Conservation (phyloP, 768 basidiomycete genomes). For the Suillus luteus region DNA sequence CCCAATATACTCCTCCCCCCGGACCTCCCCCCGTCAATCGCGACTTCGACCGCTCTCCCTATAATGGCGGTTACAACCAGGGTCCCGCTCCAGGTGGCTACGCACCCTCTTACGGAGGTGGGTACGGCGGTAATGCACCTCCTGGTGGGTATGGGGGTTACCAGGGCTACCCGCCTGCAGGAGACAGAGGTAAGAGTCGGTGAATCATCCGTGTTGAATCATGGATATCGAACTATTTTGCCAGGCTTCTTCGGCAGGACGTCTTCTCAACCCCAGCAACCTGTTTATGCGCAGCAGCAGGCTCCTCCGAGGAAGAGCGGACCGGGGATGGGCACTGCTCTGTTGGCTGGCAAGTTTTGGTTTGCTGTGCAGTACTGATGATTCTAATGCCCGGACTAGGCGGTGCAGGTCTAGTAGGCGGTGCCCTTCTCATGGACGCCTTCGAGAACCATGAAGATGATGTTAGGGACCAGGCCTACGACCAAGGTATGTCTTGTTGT, state of each 20-base stretch:
- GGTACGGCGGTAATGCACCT: slow-evolving; percentile 18
- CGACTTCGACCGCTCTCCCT: slow-evolving; percentile 33
- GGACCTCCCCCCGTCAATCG: slow-evolving; percentile 50
- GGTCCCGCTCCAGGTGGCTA: slow-evolving; percentile 19
- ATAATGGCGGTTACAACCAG: slow-evolving; percentile 28
- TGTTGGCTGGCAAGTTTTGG: slow-evolving; percentile 44
- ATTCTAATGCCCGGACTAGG: slow-evolving; percentile 34
- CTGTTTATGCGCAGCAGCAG: slow-evolving; percentile 39
- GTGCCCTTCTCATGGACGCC: slow-evolving; percentile 53
- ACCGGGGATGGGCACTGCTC: slow-evolving; percentile 49
- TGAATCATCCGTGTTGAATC: neutral
- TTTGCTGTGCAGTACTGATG: neutral
- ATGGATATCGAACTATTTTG: neutral
- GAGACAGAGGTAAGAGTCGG: slow-evolving; percentile 25
- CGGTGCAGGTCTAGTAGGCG: slow-evolving; percentile 69
- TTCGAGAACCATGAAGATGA: slow-evolving; percentile 44
- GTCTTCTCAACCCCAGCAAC: slow-evolving; percentile 27
- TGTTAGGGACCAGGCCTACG: slow-evolving; percentile 34
- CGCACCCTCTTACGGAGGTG: slow-evolving; percentile 17
- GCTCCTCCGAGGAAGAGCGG: slow-evolving; percentile 48
- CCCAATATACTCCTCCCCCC: slow-evolving; percentile 35
- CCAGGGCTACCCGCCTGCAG: slow-evolving; percentile 19
- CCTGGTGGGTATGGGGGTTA: slow-evolving; percentile 24
- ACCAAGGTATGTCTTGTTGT: slow-evolving; percentile 32
- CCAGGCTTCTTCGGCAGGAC: slow-evolving; percentile 36